These are phyloP conservation scores for Halophytophthora batemanensis DNA, from an alignment of 352 stramenopile species.

Conservation along the genomic window DNA sequence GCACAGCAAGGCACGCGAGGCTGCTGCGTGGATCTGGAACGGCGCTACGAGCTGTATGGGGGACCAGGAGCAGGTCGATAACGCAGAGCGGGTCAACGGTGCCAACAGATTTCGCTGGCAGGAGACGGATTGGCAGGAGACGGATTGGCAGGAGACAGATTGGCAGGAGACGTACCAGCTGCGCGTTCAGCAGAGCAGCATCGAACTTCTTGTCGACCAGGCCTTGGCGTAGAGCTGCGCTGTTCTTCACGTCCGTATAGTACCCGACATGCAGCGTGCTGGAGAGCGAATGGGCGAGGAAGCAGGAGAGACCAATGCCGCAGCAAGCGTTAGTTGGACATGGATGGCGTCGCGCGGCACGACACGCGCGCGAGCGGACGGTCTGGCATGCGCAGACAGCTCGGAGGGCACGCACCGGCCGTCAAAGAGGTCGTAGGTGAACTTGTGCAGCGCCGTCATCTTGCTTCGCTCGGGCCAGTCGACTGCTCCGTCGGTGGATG, in stretches of 20 bases:
- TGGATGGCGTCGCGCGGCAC: no score
- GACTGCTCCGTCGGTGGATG: background rate
- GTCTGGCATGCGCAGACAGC: background rate
- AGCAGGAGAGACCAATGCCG: background rate
- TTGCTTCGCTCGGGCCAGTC: no score
- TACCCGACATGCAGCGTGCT: conserved; percentile 74
- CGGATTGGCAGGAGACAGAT: no score
- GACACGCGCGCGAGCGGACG: background rate
- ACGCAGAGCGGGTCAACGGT: background rate
- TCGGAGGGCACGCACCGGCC: conserved; percentile 31
- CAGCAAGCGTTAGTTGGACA: background rate
- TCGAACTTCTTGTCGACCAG: conserved; percentile 69
- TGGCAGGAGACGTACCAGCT: conserved; percentile 34
- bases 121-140: background rate
- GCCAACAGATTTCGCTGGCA: background rate
- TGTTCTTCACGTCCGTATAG: conserved; percentile 77
- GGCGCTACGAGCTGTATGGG: conserved; percentile 54
- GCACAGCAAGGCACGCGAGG: conserved; percentile 66
- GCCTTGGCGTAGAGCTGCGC: conserved; percentile 42
- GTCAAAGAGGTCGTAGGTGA: conserved; percentile 65
- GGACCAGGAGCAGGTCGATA: conserved; percentile 4
- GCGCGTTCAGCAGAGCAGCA: conserved; percentile 70
- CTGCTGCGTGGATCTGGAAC: conserved; percentile 77
- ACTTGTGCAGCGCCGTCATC: conserved; percentile 48
- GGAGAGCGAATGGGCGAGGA: background rate